Percentiles rank a stretch among this genome's conserved stretches.
Conservation (phyloP, 2,329 filamentous ascomycete species). For the Ceratocystis papillata region DNA sequence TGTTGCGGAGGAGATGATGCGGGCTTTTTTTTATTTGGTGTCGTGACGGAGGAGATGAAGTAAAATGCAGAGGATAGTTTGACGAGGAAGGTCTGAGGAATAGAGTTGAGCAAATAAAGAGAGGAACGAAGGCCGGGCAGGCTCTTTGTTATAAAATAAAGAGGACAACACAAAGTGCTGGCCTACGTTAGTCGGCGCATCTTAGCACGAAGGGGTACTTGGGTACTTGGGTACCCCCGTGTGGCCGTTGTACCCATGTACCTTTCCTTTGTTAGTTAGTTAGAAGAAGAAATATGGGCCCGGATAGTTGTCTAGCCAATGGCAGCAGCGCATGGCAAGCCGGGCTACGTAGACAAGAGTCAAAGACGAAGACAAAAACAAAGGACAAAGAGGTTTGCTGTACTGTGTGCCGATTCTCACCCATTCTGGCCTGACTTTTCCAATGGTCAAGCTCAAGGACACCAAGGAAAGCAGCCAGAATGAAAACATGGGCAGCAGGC, state of each 20-base stretch:
- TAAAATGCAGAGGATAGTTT: background rate
- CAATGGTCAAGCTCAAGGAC: background rate
- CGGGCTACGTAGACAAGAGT: background rate
- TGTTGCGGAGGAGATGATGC: slow-evolving; percentile 23
- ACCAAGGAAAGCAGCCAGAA: background rate
- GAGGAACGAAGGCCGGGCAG: too few relatives aligned
- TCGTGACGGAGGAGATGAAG: slow-evolving; percentile 2
- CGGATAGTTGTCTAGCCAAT: background rate
- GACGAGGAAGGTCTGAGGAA: background rate
- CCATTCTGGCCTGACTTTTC: background rate
- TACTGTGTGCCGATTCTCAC: background rate
- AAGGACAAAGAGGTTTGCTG: background rate
- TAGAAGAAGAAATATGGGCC: background rate
- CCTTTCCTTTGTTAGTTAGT: background rate
- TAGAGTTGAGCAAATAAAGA: too few relatives aligned
- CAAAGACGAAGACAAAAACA: background rate
- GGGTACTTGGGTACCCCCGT: background rate
- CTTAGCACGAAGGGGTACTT: too few relatives aligned
- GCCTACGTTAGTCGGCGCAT: too few relatives aligned
- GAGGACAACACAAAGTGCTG: too few relatives aligned
- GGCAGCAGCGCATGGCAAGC: background rate
- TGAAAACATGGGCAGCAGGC: background rate
- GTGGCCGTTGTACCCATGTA: background rate
- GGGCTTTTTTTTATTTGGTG: background rate
- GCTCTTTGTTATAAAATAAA: too few relatives aligned